These are phyloP conservation scores for Hygrophila difformis DNA, from an alignment of 257 asterid species.

Conservation along the genomic window DNA sequence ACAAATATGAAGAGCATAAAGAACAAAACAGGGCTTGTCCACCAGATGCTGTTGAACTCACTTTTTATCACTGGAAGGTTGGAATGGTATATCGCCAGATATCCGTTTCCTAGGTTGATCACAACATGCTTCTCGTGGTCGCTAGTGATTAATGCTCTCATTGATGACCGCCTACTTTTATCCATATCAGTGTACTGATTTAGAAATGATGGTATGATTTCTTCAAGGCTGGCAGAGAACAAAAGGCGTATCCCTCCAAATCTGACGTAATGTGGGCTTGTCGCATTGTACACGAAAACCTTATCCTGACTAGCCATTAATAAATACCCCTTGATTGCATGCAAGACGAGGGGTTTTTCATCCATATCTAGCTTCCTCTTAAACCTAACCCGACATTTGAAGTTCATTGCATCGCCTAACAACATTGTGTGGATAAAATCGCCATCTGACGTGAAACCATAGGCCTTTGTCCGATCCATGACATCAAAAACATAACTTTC, in stretches of 20 bases:
- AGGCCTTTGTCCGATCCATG: constrained; percentile 76
- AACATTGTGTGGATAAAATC: constrained; percentile 67
- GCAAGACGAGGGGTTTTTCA: constrained; percentile 53
- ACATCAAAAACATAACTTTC: constrained; percentile 69
- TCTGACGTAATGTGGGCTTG: constrained; percentile 78
- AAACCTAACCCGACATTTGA: constrained; percentile 80
- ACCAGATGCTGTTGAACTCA: constrained; percentile 69
- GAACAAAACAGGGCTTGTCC: constrained; percentile 85
- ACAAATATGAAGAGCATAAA: constrained; percentile 78
- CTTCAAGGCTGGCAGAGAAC: constrained; percentile 58
- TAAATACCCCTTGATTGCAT: constrained; percentile 79
- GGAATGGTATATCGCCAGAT: constrained; percentile 69
- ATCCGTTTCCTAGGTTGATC: constrained; percentile 62
- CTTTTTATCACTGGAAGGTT: constrained; percentile 68
- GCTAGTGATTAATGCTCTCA: constrained; percentile 50
- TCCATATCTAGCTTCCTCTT: constrained; percentile 60
- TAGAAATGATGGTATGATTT: constrained; percentile 52
- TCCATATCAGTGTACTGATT: constrained; percentile 26
- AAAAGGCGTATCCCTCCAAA: constrained; percentile 60
- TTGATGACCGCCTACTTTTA: constrained; percentile 14
- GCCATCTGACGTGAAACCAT: constrained; percentile 69
- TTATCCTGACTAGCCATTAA: constrained; percentile 49
- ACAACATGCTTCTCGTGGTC: constrained; percentile 72
- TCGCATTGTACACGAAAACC: constrained; percentile 62
- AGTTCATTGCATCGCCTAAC: constrained; percentile 80